Conservation (phyloP, 306 rosid species). For the Castanea sativa region DNA sequence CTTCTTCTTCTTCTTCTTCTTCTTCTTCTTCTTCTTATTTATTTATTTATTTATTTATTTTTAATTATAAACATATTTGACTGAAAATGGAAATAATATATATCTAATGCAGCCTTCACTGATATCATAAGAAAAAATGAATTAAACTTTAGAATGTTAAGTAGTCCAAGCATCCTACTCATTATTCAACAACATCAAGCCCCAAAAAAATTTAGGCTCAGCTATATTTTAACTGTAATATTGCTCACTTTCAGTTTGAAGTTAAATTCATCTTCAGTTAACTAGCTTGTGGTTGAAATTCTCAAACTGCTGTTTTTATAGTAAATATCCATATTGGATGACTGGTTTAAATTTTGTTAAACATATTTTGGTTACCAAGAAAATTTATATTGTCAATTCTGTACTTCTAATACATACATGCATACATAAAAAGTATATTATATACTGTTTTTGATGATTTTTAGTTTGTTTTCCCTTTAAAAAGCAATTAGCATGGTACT, state of each 20-base stretch:
- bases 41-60: no score
- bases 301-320: slow-evolving; percentile 7
- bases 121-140: no score
- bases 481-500: neutral
- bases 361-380: neutral
- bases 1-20: no score
- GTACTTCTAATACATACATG: no score
- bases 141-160: no score
- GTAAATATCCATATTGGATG: slow-evolving; percentile 17
- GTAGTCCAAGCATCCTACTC: no score
- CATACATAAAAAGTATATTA: neutral
- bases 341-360: neutral
- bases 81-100: no score
- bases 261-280: slow-evolving; percentile 34
- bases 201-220: no score
- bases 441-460: neutral
- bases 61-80: no score
- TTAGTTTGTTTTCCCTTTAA: neutral
- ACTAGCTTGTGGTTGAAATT: slow-evolving; percentile 28
- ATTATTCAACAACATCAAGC: no score
- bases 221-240: slow-evolving; percentile 31
- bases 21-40: no score
- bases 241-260: slow-evolving; percentile 42
- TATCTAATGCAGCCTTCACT: no score
- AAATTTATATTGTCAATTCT: neutral